Evolutionary conservation across 768 basidiomycete genomes (phyloP).

Genomic region (Termitomyces sp.): DNA sequence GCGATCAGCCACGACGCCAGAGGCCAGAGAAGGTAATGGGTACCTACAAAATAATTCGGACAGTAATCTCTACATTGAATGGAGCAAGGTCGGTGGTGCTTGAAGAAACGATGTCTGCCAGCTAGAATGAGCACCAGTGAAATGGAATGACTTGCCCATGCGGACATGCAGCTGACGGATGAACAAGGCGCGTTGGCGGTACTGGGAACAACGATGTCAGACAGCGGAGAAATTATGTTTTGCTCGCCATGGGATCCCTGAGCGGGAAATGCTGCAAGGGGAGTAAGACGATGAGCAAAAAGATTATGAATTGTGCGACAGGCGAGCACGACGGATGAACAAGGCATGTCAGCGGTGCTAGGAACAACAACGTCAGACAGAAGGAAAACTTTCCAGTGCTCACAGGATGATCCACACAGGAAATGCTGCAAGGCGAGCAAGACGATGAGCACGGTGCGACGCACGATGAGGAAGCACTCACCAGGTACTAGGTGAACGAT

Average conservation of each 20-base stretch:
- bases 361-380: background rate
- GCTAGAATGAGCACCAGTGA: too few species aligned
- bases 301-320: too few species aligned
- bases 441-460: background rate
- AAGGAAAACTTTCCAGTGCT: too few species aligned
- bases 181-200: background rate
- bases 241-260: too few species aligned
- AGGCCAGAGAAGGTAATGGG: background rate
- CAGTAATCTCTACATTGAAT: background rate
- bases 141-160: too few species aligned
- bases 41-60: background rate
- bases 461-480: background rate
- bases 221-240: background rate
- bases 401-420: too few species aligned
- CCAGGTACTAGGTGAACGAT: background rate
- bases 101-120: too few species aligned
- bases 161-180: too few species aligned
- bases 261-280: background rate
- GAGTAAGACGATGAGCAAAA: background rate
- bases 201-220: background rate
- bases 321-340: background rate
- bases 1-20: background rate
- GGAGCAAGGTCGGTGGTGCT: background rate
- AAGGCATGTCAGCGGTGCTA: background rate
- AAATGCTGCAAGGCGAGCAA: background rate